These are phyloP conservation scores for Polytrichum commune DNA, from an alignment of 225 moss, liverwort and hornwort species.

Conservation along the genomic window DNA sequence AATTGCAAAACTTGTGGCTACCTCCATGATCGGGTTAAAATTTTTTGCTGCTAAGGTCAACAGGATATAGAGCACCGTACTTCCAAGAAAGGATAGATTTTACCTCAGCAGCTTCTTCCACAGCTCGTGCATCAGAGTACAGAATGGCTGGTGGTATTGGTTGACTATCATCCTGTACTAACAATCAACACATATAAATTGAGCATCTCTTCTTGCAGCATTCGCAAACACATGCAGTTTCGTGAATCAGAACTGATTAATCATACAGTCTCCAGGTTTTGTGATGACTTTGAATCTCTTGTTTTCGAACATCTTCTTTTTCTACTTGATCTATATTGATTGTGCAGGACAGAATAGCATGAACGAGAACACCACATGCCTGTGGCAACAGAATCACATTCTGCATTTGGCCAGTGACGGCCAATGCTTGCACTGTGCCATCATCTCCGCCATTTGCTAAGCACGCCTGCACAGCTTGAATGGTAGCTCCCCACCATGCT, in stretches of 20 bases:
- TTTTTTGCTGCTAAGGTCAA: no score
- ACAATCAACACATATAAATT: not conserved
- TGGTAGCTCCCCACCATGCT: constrained; percentile 83
- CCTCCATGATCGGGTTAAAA: no score
- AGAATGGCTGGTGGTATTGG: constrained; percentile 66
- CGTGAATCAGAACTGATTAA: not conserved
- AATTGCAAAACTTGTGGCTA: no score
- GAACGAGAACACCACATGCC: constrained; percentile 30
- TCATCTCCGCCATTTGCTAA: constrained; percentile 40
- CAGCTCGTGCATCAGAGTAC: constrained; percentile 85
- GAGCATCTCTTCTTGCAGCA: not conserved
- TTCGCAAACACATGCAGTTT: not conserved
- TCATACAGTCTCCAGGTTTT: not conserved
- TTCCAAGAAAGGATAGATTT: not conserved
- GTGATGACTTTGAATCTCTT: not conserved
- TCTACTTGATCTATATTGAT: no score
- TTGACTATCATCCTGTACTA: constrained; percentile 39
- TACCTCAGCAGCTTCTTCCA: constrained; percentile 68
- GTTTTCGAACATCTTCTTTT: no score
- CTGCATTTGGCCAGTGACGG: constrained; percentile 98
- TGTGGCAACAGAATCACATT: constrained; percentile 69
- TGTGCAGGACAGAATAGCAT: not conserved
- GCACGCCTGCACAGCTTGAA: constrained; percentile 75
- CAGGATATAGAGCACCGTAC: no score
- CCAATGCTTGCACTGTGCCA: constrained; percentile 55